Evolutionary conservation across 1,139 yeast genomes (phyloP), one percentile per base, ranked within the genome.

Genomic region (Suhomyces taliae): DNA sequence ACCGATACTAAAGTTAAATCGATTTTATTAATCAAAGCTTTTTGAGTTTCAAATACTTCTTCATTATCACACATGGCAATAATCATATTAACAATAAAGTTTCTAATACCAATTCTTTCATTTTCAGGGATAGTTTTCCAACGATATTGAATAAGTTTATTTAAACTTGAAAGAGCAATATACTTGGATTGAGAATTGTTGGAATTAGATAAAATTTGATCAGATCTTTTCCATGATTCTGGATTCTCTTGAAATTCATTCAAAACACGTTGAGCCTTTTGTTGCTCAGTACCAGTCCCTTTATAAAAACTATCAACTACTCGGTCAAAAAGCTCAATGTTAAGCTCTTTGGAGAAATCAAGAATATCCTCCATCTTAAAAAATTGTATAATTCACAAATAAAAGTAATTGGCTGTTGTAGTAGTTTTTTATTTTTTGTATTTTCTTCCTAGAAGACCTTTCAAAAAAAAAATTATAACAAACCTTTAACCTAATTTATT

Each of bases 221-320:
- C 98, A 31, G 96, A 95, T 50, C 87, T 82, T 57, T 88, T 90
- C 99, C 99, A 93, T 32, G 97, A 87, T 57, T 93, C 97, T 2
- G 95, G 95, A 66, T 90, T 87, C 53, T 90, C 96, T 68, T 95
- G 97, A 65, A 93, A 91, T 69, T 85, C 85, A 41, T 93, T 90
- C 62, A 93, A 78, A 6, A 90, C 77, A 41, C 77, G 76, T 67
- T 90, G 97, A 10, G 99, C 99, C 53, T 79, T 78, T 57, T 85
- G 85, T 59, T 91, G 95, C 56, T 82, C 88, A 14, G 80, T 76
- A 29, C 96, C 97, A 8, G 88, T 77, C 7, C 96, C 95, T 53
- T 79, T 80, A 67, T 86, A 93, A 65, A 93, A 90, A n/a, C 95
- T 79, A 49, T 83, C 87, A 39, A 93, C 99, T 29, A 90, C 86